These are phyloP conservation scores for Phytophthora podocarpi DNA, from an alignment of 352 stramenopile species.

Conservation along the genomic window DNA sequence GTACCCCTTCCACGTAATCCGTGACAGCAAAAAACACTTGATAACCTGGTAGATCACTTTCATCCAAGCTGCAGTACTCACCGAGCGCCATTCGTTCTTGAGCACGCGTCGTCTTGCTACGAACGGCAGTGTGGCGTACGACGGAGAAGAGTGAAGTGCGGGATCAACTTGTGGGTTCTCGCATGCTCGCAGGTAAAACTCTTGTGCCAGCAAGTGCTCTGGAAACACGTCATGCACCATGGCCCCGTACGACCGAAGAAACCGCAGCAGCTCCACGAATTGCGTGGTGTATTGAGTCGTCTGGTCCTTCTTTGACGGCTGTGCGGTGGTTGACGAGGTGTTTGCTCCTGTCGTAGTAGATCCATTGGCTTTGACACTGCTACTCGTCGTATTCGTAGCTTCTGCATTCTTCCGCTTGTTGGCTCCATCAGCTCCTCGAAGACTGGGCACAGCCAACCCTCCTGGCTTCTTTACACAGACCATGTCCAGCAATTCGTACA, in stretches of 20 bases:
- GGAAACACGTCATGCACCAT: slow-evolving; percentile 90
- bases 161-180: slow-evolving; percentile 65
- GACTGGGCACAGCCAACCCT: slow-evolving; percentile 18
- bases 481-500: slow-evolving; percentile 92
- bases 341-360: background rate
- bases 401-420: slow-evolving; percentile 25
- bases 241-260: slow-evolving; percentile 91
- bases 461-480: slow-evolving; percentile 88
- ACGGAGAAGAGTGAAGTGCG: slow-evolving; percentile 49
- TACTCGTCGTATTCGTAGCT: background rate
- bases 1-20: slow-evolving; percentile 89
- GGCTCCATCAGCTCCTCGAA: slow-evolving; percentile 24
- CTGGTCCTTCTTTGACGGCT: slow-evolving; percentile 64
- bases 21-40: slow-evolving; percentile 92
- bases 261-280: slow-evolving; percentile 89
- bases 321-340: background rate
- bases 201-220: slow-evolving; percentile 76
- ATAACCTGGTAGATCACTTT: slow-evolving; percentile 91
- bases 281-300: slow-evolving; percentile 62
- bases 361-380: background rate
- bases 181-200: slow-evolving; percentile 83
- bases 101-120: slow-evolving; percentile 55
- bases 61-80: slow-evolving; percentile 80
- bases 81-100: slow-evolving; percentile 56
- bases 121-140: slow-evolving; percentile 47